A percentile compares a stretch with the other conserved stretches of the same genome.
These are phyloP conservation scores for Solanum paucissectum DNA, from an alignment of 257 asterid genomes.

Conservation along the genomic window DNA sequence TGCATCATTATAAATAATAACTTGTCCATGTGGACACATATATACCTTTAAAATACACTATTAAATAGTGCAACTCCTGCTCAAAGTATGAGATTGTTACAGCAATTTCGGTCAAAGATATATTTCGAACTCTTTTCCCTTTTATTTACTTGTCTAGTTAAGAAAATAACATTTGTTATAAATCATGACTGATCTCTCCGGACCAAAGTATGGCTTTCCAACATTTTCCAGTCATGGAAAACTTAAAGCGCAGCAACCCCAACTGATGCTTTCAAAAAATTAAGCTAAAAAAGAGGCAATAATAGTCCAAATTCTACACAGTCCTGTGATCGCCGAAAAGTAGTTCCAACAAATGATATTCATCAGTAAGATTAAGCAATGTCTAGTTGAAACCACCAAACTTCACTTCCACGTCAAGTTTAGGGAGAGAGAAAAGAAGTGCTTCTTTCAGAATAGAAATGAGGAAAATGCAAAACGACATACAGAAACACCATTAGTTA, in stretches of 20 bases:
- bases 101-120: too few relatives aligned
- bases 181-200: not conserved
- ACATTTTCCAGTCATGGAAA: not conserved
- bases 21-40: too few relatives aligned
- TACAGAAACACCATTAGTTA: not conserved
- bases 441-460: not conserved
- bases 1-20: too few relatives aligned
- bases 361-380: not conserved
- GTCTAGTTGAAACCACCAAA: not conserved
- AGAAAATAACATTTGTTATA: not conserved
- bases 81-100: too few relatives aligned
- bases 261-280: not conserved
- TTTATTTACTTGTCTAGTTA: not conserved
- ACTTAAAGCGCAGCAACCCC: not conserved
- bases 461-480: not conserved
- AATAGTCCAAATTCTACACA: not conserved
- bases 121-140: too few relatives aligned
- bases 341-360: not conserved
- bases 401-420: not conserved
- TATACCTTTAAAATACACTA: too few relatives aligned
- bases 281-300: not conserved
- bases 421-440: not conserved
- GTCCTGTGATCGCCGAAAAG: not conserved
- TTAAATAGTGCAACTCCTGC: too few relatives aligned
- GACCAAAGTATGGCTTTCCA: not conserved